A percentile compares a stretch with the other conserved stretches of the same genome.
These are phyloP conservation scores for Pholiota adiposa DNA, from an alignment of 1,284 basidiomycete species.

Conservation along the genomic window DNA sequence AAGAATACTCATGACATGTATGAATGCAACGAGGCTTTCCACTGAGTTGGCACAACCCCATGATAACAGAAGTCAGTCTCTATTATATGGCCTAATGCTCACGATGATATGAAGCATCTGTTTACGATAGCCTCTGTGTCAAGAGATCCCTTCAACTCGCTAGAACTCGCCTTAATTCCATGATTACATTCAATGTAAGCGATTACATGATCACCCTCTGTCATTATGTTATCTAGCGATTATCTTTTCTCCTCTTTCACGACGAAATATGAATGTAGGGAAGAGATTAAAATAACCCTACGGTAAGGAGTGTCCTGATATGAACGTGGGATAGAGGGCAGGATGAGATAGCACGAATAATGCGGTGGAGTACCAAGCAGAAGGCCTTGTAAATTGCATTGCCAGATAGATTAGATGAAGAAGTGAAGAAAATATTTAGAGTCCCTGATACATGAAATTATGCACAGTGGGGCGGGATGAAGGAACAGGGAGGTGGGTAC, in stretches of 20 bases:
- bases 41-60: background rate
- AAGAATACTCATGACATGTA: background rate
- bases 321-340: background rate
- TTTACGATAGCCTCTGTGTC: background rate
- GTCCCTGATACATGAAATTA: background rate
- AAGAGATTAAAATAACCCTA: background rate
- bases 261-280: background rate
- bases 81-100: background rate
- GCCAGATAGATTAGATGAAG: background rate
- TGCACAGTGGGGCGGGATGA: background rate
- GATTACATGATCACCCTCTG: background rate
- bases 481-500: background rate
- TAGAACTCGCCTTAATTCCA: background rate
- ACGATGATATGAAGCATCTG: background rate
- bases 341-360: background rate
- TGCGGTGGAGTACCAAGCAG: background rate
- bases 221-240: conserved; percentile 7
- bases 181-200: background rate
- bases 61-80: background rate
- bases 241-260: background rate
- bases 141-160: background rate
- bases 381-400: background rate
- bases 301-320: background rate
- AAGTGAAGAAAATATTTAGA: background rate
- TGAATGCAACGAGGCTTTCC: background rate